Evolutionary conservation across 2,329 filamentous ascomycete genomes (phyloP).

Genomic region (Polytolypa hystricis): DNA sequence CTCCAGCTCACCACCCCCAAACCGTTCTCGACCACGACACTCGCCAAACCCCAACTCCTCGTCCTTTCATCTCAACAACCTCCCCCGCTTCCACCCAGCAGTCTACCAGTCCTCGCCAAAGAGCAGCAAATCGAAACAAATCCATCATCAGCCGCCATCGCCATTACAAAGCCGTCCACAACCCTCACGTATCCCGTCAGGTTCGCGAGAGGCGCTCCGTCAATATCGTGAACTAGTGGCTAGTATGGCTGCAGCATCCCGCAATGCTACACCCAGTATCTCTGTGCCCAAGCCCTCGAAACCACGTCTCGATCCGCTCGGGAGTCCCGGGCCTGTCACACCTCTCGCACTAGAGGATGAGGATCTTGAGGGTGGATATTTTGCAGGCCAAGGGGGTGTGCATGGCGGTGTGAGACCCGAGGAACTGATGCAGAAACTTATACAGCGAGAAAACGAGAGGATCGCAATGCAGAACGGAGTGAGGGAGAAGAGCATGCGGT

Average conservation of each 20-base stretch:
- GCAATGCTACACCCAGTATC: conserved; percentile 17
- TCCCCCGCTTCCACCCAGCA: conserved; percentile 37
- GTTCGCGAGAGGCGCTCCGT: conserved; percentile 27
- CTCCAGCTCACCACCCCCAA: conserved; percentile 11
- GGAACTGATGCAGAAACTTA: conserved; percentile 24
- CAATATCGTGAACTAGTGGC: conserved; percentile 36
- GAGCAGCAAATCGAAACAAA: conserved; percentile 11
- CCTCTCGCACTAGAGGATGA: conserved; percentile 32
- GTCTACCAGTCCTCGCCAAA: conserved; percentile 28
- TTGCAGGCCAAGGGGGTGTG: conserved; percentile 20
- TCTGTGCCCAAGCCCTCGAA: conserved; percentile 28
- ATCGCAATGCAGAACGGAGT: conserved; percentile 16
- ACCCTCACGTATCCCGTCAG: conserved; percentile 22
- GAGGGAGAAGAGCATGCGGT: conserved; percentile 19
- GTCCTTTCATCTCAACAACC: conserved; percentile 24
- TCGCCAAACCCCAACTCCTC: conserved; percentile 11
- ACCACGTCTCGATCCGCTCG: conserved; percentile 34
- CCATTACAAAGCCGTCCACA: conserved; percentile 23
- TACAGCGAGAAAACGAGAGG: conserved; percentile 24
- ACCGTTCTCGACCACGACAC: conserved; percentile 7
- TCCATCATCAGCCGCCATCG: conserved; percentile 20
- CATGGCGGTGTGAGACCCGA: conserved; percentile 15
- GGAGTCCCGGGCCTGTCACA: conserved; percentile 37
- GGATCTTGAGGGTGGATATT: conserved; percentile 28
- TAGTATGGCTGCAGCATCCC: conserved; percentile 21